phyloP scores from a whole-genome alignment of 805 yeast species.

The Starmerella apis region DNA sequence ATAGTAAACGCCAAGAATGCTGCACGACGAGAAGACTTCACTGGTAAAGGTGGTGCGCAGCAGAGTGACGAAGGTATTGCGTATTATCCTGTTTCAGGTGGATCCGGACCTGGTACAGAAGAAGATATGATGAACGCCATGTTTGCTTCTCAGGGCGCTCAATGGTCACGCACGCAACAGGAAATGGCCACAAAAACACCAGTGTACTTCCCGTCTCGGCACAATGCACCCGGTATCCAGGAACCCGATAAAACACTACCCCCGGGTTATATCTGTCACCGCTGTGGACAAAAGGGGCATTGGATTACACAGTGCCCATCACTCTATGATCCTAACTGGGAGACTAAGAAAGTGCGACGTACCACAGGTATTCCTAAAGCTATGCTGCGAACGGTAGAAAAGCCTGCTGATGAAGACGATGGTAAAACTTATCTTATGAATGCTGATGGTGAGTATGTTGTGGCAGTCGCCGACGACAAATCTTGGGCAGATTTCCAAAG shows the following conservation, averaged over 20 bases:
- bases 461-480: conserved; percentile 86
- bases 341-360: conserved; percentile 78
- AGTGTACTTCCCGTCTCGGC: conserved; percentile 36
- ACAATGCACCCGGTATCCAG: conserved; percentile 22
- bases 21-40: conserved; percentile 31
- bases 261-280: conserved; percentile 88
- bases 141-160: conserved; percentile 88
- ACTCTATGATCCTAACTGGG: conserved; percentile 83
- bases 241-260: conserved; percentile 65
- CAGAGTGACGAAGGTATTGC: conserved; percentile 12
- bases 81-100: conserved; percentile 15
- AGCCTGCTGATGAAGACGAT: conserved; percentile 49
- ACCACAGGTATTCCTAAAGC: conserved; percentile 97
- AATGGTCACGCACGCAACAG: conserved; percentile 92
- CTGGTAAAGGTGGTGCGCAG: conserved; percentile 22
- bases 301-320: conserved; percentile 96
- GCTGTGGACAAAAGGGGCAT: conserved; percentile 93
- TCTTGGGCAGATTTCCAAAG: conserved; percentile 85
- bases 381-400: conserved; percentile 74
- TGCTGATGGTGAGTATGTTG: conserved; percentile 90
- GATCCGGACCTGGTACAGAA: conserved; percentile 45
- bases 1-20: conserved; percentile 31
- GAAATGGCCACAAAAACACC: conserved; percentile 79
- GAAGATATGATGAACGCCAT: conserved; percentile 80
- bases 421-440: conserved; percentile 65